A percentile compares a stretch with the other conserved stretches of the same genome.
Conservation (phyloP, 108 stramenopile genomes). For the Fistulifera solaris region DNA sequence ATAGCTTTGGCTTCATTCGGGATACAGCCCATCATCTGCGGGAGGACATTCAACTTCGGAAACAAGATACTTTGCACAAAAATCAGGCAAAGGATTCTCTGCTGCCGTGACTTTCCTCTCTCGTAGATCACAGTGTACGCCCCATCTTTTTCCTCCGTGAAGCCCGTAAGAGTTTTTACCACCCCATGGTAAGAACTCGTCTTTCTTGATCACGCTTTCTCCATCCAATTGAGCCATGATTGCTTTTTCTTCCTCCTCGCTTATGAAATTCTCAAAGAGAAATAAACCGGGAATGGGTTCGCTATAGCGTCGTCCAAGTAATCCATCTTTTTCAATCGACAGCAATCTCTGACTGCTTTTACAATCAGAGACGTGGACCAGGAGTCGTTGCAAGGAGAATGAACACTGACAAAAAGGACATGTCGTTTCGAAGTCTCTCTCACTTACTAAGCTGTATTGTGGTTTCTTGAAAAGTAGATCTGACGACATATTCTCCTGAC, state of each 20-base stretch:
- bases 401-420: constrained; percentile 36
- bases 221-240: constrained; percentile 28
- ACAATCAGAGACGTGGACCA: constrained; percentile 33
- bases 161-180: constrained; percentile 35
- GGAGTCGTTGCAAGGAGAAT: constrained; percentile 28
- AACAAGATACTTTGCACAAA: constrained; percentile 23
- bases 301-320: not conserved
- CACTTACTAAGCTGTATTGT: not conserved
- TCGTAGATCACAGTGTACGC: constrained; percentile 46
- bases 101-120: constrained; percentile 32
- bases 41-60: constrained; percentile 18
- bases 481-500: no score
- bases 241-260: constrained; percentile 34
- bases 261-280: constrained; percentile 39
- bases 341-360: constrained; percentile 7
- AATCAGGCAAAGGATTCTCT: constrained; percentile 35
- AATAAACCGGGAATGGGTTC: constrained; percentile 45
- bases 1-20: constrained; percentile 70
- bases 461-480: no score
- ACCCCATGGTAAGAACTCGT: constrained; percentile 27
- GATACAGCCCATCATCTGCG: constrained; percentile 12
- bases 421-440: constrained; percentile 25
- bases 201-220: not conserved
- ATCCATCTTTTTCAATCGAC: not conserved
- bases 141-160: constrained; percentile 52